These are phyloP conservation scores for Brassica nigra DNA, from an alignment of 345 rosid species.

Conservation along the genomic window DNA sequence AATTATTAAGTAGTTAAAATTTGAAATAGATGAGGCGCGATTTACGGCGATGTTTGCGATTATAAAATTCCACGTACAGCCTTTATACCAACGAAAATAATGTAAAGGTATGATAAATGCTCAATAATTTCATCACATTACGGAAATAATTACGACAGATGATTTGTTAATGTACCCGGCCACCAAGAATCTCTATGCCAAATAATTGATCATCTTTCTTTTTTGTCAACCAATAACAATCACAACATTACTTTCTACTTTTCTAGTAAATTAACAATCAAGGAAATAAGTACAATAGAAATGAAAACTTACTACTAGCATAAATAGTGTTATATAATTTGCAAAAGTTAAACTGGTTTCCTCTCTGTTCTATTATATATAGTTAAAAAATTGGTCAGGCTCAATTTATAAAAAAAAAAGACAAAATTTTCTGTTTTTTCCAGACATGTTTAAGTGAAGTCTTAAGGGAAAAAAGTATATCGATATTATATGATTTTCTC, in stretches of 20 bases:
- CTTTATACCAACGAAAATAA: slow-evolving; percentile 14
- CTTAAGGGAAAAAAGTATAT: background rate
- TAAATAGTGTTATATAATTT: background rate
- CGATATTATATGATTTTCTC: background rate
- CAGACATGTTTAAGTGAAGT: background rate
- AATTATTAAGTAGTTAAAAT: background rate
- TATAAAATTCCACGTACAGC: slow-evolving; percentile 28
- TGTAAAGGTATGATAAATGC: background rate
- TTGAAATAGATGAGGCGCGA: slow-evolving; percentile 22
- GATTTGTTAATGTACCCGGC: slow-evolving; percentile 26
- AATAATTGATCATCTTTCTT: background rate
- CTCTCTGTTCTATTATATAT: background rate
- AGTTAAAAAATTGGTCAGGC: background rate
- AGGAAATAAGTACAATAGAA: background rate
- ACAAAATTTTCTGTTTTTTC: too few relatives aligned
- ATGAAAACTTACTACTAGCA: background rate
- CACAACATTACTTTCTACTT: background rate
- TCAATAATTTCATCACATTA: slow-evolving; percentile 8
- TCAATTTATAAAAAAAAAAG: too few relatives aligned
- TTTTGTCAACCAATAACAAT: slow-evolving; percentile 12
- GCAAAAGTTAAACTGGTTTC: background rate
- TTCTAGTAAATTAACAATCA: background rate
- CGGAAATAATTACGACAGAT: slow-evolving; percentile 22
- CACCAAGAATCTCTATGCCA: slow-evolving; percentile 11
- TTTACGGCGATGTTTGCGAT: slow-evolving; percentile 20